phyloP scores from a whole-genome alignment of 352 stramenopile genomes.

The Phytopythium boreale region DNA sequence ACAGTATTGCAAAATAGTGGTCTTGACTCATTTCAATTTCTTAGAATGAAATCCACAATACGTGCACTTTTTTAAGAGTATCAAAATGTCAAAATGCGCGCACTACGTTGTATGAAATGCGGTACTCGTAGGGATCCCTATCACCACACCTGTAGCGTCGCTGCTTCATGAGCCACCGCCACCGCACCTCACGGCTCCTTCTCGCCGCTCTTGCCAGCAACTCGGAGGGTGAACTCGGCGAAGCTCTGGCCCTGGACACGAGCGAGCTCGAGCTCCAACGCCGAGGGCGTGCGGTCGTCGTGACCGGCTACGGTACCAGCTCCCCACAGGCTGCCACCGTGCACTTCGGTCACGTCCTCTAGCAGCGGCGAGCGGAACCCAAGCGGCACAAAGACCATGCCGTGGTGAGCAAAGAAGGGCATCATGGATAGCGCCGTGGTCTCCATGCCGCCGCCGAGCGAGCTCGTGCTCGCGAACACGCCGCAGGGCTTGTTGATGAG shows the following conservation, averaged over 20 bases:
- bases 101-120: no score
- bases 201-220: neutral
- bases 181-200: neutral
- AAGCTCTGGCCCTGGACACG: constrained; percentile 61
- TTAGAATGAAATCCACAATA: no score
- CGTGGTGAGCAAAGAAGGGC: constrained; percentile 66
- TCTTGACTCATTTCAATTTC: no score
- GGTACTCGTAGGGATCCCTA: no score
- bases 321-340: constrained; percentile 48
- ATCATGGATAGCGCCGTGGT: constrained; percentile 53
- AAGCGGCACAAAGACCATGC: constrained; percentile 74
- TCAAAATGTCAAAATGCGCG: no score
- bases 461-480: constrained; percentile 61
- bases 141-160: no score
- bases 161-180: neutral
- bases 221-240: constrained; percentile 24
- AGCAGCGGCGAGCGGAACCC: constrained; percentile 28
- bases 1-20: no score
- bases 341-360: constrained; percentile 33
- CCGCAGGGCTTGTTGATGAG: constrained; percentile 61
- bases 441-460: constrained; percentile 64
- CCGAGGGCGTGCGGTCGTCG: constrained; percentile 54
- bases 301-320: constrained; percentile 49
- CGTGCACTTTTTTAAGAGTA: no score
- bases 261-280: constrained; percentile 54